A percentile compares a stretch with the other conserved stretches of the same genome.
Conservation (phyloP, 2,329 filamentous ascomycete species). For the Mycosphaerella sp. region DNA sequence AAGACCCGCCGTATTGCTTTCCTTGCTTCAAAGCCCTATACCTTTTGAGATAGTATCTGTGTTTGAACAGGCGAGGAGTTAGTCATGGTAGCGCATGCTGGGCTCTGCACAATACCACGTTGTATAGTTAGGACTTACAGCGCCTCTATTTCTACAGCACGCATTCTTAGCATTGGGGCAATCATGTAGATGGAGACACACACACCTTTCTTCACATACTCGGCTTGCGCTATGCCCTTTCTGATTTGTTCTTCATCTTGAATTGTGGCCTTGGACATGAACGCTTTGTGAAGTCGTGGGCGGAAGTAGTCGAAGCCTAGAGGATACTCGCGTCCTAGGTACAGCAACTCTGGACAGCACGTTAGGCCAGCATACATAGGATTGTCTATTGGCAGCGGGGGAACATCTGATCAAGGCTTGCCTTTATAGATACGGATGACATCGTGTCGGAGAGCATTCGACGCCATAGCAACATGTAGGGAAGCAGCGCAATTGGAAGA, state of each 20-base stretch:
- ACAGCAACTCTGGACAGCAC: constrained; percentile 62
- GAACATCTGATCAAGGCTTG: constrained; percentile 31
- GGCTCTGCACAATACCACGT: neutral
- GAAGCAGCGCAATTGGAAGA: neutral
- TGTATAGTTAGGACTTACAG: constrained; percentile 56
- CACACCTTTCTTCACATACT: constrained; percentile 85
- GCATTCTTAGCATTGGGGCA: constrained; percentile 3
- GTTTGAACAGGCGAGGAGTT: constrained; percentile 5
- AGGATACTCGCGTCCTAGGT: constrained; percentile 80
- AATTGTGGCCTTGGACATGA: constrained; percentile 66
- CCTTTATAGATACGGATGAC: constrained; percentile 89
- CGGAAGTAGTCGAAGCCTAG: constrained; percentile 78
- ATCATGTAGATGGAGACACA: neutral
- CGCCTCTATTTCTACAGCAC: constrained; percentile 71
- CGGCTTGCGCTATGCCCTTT: constrained; percentile 66
- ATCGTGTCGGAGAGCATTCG: constrained; percentile 57
- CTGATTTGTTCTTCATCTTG: constrained; percentile 69
- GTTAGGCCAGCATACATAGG: neutral
- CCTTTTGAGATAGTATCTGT: constrained; percentile 82
- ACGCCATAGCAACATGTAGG: constrained; percentile 10
- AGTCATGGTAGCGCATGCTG: no score
- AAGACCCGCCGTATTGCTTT: constrained; percentile 14
- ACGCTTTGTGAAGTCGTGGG: constrained; percentile 74
- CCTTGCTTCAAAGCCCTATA: constrained; percentile 79
- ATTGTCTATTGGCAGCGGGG: neutral